Conservation (phyloP, 768 basidiomycete genomes). For the Termitomyces sp. region DNA sequence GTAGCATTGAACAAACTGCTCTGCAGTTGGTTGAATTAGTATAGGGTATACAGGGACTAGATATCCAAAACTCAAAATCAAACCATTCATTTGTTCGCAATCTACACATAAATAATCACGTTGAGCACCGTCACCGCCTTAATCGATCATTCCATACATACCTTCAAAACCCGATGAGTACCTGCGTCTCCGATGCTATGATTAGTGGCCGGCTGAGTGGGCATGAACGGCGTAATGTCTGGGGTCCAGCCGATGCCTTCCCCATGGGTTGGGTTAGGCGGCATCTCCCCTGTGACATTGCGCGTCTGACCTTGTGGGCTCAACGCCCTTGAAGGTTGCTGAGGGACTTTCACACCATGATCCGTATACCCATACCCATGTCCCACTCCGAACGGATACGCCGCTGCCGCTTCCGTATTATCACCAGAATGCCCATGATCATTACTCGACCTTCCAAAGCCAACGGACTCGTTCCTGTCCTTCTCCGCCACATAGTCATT, state of each 20-base stretch:
- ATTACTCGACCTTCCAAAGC: constrained; percentile 24
- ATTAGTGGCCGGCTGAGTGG: background rate
- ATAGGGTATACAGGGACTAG: background rate
- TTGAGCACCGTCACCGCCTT: background rate
- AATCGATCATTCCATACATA: background rate
- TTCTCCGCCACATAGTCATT: constrained; percentile 22
- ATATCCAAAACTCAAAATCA: background rate
- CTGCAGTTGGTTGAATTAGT: background rate
- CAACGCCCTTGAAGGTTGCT: background rate
- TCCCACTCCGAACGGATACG: constrained; percentile 8
- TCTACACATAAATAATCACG: background rate
- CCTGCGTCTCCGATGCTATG: background rate
- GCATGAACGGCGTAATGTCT: constrained; percentile 8
- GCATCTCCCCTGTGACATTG: background rate
- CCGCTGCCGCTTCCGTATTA: background rate
- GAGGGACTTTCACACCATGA: background rate
- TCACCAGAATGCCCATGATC: constrained; percentile 2
- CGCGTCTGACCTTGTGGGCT: background rate
- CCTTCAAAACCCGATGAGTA: constrained; percentile 11
- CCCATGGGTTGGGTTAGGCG: background rate
- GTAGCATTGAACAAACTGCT: background rate
- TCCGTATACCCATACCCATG: constrained; percentile 5
- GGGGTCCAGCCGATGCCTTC: constrained; percentile 11
- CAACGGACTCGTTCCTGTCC: constrained; percentile 16
- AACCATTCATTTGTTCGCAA: constrained; percentile 4